Evolutionary conservation across 1,139 yeast species (phyloP), one percentile per base, ranked within the genome.

Genomic region (Geotrichum histeridarum): DNA sequence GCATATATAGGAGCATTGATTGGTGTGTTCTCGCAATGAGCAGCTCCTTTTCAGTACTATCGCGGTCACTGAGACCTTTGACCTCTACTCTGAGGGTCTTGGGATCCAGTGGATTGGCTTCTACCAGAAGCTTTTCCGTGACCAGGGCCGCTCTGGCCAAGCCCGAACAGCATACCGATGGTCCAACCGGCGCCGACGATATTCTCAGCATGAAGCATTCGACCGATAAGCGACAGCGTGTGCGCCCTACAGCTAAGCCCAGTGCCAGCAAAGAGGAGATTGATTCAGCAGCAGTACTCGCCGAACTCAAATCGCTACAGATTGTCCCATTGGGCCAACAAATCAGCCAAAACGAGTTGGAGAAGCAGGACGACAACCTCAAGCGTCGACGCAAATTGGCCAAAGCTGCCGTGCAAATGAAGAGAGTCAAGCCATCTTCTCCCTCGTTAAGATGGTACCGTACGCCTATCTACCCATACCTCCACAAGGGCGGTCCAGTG

Each of bases 361-460:
- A 90, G 72, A 76, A 75, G 62, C 93, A 86, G 73, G 96, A 90
- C 71, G 80, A 76, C 57, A 77, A 82, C 59, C 81, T 83, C 66
- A 80, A 80, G 63, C 78, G 86, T 69, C 93, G 90, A 71, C 77
- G 86, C 53, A 85, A 84, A 67, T 77, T 88, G 61, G 79, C 87
- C 55, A 80, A 83, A 67, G 83, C 86, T 49, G 78, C 80, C 55
- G 88, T 86, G 45, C 79, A 78, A 64, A 78, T 90, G 77, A 88
- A 86, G 71, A 78, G 80, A 58, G 80, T 83, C 63, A 89, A 88
- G 63, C 93, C 94, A 52, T 81, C 83, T 38, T 85, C 93, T 47
- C 97, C 96, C 1, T 93, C 95, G 65, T 73, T 90, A 59, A 82
- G 97, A 64, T 90, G 96, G 87, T 88, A 82, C 76, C 80, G 88